These are phyloP conservation scores for Ammopiptanthus mongolicus DNA, from an alignment of 306 rosid species.

Conservation along the genomic window DNA sequence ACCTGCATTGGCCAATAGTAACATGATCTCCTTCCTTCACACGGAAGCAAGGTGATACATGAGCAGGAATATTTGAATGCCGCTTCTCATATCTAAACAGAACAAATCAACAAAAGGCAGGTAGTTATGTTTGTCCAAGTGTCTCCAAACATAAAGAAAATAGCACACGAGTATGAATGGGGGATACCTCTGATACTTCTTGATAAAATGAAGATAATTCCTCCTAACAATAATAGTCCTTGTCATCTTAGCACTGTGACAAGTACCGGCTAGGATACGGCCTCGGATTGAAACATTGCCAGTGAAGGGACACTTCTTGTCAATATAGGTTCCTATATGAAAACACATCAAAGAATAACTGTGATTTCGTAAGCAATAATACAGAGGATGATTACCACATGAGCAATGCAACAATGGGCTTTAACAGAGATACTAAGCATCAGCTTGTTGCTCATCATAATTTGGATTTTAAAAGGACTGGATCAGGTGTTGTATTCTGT, in stretches of 20 bases:
- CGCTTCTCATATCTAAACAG: constrained; percentile 55
- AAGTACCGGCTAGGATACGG: constrained; percentile 65
- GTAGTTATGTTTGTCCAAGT: not conserved
- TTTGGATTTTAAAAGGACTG: not conserved
- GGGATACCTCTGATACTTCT: constrained; percentile 54
- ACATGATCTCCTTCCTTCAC: constrained; percentile 73
- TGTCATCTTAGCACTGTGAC: constrained; percentile 71
- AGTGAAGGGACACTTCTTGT: constrained; percentile 73
- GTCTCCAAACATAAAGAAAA: not conserved
- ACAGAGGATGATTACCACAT: not conserved
- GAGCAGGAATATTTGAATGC: constrained; percentile 65
- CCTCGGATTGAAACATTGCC: constrained; percentile 70
- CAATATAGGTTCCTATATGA: constrained; percentile 53
- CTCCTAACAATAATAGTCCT: constrained; percentile 61
- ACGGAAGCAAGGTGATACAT: constrained; percentile 59
- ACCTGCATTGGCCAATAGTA: constrained; percentile 66
- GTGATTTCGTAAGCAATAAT: not conserved
- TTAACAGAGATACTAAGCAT: not conserved
- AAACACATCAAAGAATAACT: not conserved
- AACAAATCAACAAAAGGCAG: not conserved
- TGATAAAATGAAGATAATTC: constrained; percentile 57
- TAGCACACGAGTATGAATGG: not conserved
- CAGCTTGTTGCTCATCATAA: not conserved
- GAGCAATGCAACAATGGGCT: not conserved
- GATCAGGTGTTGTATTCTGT: not conserved